Conservation (phyloP, 2,329 filamentous ascomycete genomes). For the Pseudogymnoascus destructans region DNA sequence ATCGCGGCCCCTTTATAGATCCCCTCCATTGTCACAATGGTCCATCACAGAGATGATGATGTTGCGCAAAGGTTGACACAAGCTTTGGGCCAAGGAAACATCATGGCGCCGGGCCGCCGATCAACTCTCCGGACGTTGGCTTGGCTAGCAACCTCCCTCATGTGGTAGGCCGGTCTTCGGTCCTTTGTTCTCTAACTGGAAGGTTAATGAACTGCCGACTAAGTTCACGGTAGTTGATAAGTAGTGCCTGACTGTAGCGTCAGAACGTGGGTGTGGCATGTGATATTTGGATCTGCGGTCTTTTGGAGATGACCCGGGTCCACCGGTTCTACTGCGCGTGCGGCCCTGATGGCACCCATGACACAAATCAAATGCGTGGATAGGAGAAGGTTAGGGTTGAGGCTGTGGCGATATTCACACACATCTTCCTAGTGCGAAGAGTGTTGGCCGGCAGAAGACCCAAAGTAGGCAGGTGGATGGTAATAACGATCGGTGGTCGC, state of each 20-base stretch:
- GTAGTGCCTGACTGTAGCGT: neutral
- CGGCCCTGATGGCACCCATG: neutral
- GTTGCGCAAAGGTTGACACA: neutral
- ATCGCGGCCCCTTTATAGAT: neutral
- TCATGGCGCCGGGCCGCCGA: neutral
- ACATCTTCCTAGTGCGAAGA: slow-evolving; percentile 1
- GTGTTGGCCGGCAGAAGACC: neutral
- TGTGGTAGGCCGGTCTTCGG: neutral
- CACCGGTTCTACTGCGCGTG: neutral
- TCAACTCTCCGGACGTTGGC: slow-evolving; percentile 1
- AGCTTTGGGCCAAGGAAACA: slow-evolving; percentile 3
- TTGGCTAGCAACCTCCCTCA: slow-evolving; percentile 4
- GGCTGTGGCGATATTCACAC: neutral
- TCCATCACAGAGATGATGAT: neutral
- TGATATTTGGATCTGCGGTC: slow-evolving; percentile 1
- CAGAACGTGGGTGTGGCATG: neutral
- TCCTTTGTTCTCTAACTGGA: slow-evolving; percentile 1
- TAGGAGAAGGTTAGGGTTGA: neutral
- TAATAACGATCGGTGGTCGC: neutral
- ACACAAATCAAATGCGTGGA: neutral
- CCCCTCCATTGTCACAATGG: neutral
- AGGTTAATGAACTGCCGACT: neutral
- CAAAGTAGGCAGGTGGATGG: neutral
- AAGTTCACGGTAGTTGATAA: slow-evolving; percentile 1
- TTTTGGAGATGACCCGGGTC: slow-evolving; percentile 2